phyloP scores from a whole-genome alignment of 2,329 filamentous ascomycete genomes.

The Pestalotiopsis sp. region DNA sequence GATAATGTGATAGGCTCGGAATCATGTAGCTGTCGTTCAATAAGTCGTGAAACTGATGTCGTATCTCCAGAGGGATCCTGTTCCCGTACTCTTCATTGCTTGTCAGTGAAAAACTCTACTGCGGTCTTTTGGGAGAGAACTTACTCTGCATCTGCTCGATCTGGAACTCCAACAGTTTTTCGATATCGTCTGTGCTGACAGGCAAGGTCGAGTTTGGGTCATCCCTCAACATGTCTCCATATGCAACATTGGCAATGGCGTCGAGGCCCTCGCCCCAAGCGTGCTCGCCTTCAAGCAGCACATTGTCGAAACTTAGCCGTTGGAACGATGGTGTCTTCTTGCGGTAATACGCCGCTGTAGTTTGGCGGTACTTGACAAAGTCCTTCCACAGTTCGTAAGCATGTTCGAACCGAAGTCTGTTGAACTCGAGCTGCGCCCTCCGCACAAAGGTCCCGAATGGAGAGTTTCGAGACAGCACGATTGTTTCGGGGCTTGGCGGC shows the following conservation, averaged over 20 bases:
- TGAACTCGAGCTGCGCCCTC: constrained; percentile 77
- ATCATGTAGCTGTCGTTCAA: constrained; percentile 67
- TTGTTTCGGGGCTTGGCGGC: constrained; percentile 48
- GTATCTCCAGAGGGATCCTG: constrained; percentile 75
- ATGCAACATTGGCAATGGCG: constrained; percentile 47
- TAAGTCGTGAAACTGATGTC: constrained; percentile 68
- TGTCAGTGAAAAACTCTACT: constrained; percentile 14
- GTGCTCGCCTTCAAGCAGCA: constrained; percentile 50
- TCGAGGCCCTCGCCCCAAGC: constrained; percentile 54
- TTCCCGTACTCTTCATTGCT: constrained; percentile 65
- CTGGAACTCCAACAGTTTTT: constrained; percentile 83
- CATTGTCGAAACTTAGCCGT: constrained; percentile 58
- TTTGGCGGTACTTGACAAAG: constrained; percentile 79
- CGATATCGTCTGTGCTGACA: constrained; percentile 78
- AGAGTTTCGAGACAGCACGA: constrained; percentile 71
- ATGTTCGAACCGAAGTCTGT: constrained; percentile 78
- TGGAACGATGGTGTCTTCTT: constrained; percentile 62
- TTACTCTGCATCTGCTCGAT: constrained; percentile 83
- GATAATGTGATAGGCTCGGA: constrained; percentile 75
- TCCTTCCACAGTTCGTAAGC: constrained; percentile 77
- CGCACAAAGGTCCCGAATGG: constrained; percentile 83
- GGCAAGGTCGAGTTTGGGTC: constrained; percentile 41
- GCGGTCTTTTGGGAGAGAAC: constrained; percentile 19
- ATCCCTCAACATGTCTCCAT: constrained; percentile 54
- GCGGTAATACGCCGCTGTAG: constrained; percentile 68